A percentile compares a stretch with the other conserved stretches of the same genome.
phyloP scores from a whole-genome alignment of 2,329 filamentous ascomycete species.

The Fusarium tupiense region DNA sequence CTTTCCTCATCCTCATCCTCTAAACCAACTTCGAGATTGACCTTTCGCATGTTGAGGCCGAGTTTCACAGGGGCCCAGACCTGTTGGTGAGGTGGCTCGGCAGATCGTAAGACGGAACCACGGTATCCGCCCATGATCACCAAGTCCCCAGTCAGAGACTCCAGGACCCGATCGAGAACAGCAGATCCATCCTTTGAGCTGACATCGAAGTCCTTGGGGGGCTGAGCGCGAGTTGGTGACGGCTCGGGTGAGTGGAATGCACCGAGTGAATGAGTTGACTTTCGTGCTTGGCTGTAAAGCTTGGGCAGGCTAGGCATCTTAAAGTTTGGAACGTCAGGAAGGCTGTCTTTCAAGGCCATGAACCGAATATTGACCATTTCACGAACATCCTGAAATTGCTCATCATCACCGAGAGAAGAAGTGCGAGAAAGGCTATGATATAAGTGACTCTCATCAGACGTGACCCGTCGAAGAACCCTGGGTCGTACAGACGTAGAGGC shows the following conservation, averaged over 20 bases:
- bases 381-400: slow-evolving; percentile 80
- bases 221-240: slow-evolving; percentile 40
- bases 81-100: slow-evolving; percentile 83
- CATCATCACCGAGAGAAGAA: slow-evolving; percentile 86
- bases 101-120: slow-evolving; percentile 87
- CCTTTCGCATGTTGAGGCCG: slow-evolving; percentile 89
- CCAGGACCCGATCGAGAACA: slow-evolving; percentile 65
- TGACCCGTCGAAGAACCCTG: slow-evolving; percentile 46
- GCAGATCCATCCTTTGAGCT: slow-evolving; percentile 39
- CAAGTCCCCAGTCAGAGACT: slow-evolving; percentile 81
- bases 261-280: slow-evolving; percentile 47
- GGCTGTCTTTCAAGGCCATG: slow-evolving; percentile 90
- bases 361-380: slow-evolving; percentile 89
- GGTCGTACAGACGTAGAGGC: slow-evolving; percentile 35
- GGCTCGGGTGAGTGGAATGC: slow-evolving; percentile 43
- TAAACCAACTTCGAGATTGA: slow-evolving; percentile 88
- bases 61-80: slow-evolving; percentile 95
- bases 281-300: slow-evolving; percentile 51
- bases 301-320: slow-evolving; percentile 72
- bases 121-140: slow-evolving; percentile 91
- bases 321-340: slow-evolving; percentile 81
- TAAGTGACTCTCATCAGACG: slow-evolving; percentile 77
- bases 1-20: slow-evolving; percentile 82
- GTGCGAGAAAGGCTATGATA: slow-evolving; percentile 79
- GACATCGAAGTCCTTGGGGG: slow-evolving; percentile 20